Evolutionary conservation across 2,329 filamentous ascomycete genomes (phyloP), one percentile per base, ranked within the genome.

Genomic region (Fusarium nygamai): DNA sequence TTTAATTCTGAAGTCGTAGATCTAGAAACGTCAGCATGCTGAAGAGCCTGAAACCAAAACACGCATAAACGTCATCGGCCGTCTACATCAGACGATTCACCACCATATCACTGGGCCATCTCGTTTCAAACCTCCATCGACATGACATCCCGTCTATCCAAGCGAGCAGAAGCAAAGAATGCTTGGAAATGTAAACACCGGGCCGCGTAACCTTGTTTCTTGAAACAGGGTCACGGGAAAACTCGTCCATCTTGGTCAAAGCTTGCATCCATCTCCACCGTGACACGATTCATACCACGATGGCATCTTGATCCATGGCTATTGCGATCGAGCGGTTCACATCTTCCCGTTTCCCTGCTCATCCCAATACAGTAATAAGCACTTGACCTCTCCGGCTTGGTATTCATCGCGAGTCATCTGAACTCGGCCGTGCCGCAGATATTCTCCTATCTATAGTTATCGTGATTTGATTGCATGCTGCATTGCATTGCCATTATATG

Each of bases 171-270:
- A 47, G 41, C 13, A 24, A n/a, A 24, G 17, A 29, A 4, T 31
- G 47, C 47, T 50, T 50, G 4, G 10, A 0, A 31, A 50, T 27
- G 39, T 33, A 68, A 67, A 54, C 27, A 38, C 11, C 51, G 60
- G 65, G 65, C 67, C 67, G 67, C 29, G 36, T 58, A 53, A 53
- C 51, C 47, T 38, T 53, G 50, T 38, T 38, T 38, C 33, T 53
- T 39, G 65, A 69, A 69, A 64, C 51, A 69, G 17, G 59, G 57
- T 36, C n/a, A 33, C 44, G 39, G 59, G 38, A 51, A 56, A 69
- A 69, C 31, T 68, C 53, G 34, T n/a, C 64, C 56, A 64, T n/a
- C 33, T 29, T 33, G 38, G 64, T 20, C 38, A 41, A 13, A 41
- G 27, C 44, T 39, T 36, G 19, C 50, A 27, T 53, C 24, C 34